Evolutionary conservation across 1,284 basidiomycete species (phyloP).

Genomic region (Inonotus hispidus): DNA sequence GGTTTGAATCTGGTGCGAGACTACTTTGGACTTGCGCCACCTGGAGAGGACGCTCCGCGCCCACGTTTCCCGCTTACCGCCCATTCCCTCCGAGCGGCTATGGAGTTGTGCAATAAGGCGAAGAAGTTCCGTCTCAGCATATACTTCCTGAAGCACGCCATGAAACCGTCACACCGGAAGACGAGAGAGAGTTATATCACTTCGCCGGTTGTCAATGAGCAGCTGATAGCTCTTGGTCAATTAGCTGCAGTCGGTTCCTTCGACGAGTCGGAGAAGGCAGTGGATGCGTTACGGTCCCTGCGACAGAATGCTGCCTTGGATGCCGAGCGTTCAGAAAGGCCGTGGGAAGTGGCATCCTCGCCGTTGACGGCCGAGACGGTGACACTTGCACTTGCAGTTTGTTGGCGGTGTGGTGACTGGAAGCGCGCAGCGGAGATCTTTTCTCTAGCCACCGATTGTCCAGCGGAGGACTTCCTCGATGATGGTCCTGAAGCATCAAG

Average conservation of each 20-base stretch:
- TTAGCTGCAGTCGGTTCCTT: slow-evolving; percentile 34
- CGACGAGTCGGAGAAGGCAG: slow-evolving; percentile 35
- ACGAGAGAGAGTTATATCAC: slow-evolving; percentile 34
- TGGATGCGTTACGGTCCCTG: slow-evolving; percentile 61
- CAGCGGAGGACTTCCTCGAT: slow-evolving; percentile 7
- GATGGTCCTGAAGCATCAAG: neutral
- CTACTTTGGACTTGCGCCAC: slow-evolving; percentile 53
- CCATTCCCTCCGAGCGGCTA: slow-evolving; percentile 45
- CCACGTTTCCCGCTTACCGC: slow-evolving; percentile 36
- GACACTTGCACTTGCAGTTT: slow-evolving; percentile 50
- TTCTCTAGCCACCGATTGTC: slow-evolving; percentile 13
- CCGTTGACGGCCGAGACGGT: slow-evolving; percentile 37
- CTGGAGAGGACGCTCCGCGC: slow-evolving; percentile 34
- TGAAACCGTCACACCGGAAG: slow-evolving; percentile 29
- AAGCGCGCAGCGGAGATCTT: slow-evolving; percentile 39
- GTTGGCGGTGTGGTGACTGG: slow-evolving; percentile 61
- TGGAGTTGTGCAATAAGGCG: slow-evolving; percentile 49
- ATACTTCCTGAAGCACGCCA: slow-evolving; percentile 54
- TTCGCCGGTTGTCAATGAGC: slow-evolving; percentile 50
- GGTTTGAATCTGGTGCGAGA: slow-evolving; percentile 58
- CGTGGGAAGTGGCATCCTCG: slow-evolving; percentile 42
- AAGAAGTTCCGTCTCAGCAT: slow-evolving; percentile 42
- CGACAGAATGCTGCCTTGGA: slow-evolving; percentile 28
- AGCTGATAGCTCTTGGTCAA: slow-evolving; percentile 46
- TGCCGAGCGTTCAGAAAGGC: slow-evolving; percentile 37